Conservation (phyloP, 257 asterid genomes). For the Scutellaria barbata region DNA sequence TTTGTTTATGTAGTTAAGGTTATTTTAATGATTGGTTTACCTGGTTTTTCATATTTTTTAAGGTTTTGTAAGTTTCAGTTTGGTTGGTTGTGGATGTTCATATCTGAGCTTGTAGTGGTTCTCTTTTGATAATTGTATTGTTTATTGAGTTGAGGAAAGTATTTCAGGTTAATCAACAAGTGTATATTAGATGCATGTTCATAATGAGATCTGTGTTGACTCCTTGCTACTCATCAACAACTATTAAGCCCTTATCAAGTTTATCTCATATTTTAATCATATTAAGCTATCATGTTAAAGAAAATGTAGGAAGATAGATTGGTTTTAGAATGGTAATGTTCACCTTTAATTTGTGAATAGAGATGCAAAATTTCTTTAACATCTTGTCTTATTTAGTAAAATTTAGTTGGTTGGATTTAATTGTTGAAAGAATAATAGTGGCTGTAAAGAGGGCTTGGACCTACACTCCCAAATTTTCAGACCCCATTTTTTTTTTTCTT, state of each 20-base stretch:
- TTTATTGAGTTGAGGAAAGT: not conserved
- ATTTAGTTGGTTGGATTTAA: conserved; percentile 30
- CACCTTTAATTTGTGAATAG: conserved; percentile 11
- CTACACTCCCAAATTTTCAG: conserved; percentile 31
- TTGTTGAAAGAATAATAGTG: conserved; percentile 22
- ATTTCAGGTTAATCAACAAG: conserved; percentile 5
- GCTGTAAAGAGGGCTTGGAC: conserved; percentile 32
- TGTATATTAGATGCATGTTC: conserved; percentile 12
- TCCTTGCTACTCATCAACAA: too few relatives aligned
- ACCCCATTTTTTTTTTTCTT: conserved; percentile 1
- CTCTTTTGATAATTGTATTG: not conserved
- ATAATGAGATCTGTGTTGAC: conserved; percentile 19
- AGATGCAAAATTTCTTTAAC: conserved; percentile 10
- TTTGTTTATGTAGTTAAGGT: not conserved
- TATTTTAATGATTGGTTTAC: conserved; percentile 39
- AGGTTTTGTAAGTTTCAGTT: conserved; percentile 28
- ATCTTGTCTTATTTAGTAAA: conserved; percentile 27
- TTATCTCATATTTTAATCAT: not conserved
- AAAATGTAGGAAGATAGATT: not conserved
- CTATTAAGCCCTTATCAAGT: too few relatives aligned
- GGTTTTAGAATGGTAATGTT: conserved; percentile 13
- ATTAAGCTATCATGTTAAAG: not conserved
- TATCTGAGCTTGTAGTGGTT: conserved; percentile 19
- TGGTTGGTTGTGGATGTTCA: conserved; percentile 39
- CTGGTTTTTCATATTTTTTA: conserved; percentile 16